These are phyloP conservation scores for Tetrahymena thermophila DNA, from an alignment of 73 alveolate genomes.

Conservation along the genomic window DNA sequence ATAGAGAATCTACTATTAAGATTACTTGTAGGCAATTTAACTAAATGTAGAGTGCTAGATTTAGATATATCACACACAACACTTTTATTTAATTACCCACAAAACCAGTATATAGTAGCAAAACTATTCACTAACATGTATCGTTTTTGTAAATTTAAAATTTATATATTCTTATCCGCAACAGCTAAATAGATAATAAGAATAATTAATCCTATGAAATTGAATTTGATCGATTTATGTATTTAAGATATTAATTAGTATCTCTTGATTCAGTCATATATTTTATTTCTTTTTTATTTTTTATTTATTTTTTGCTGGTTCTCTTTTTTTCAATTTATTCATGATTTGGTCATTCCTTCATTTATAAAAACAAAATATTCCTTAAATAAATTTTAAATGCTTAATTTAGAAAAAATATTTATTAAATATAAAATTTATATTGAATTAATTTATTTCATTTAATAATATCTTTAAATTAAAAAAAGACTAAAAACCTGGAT, in stretches of 20 bases:
- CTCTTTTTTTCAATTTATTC: neutral
- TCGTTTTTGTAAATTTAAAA: neutral
- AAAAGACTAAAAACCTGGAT: too few relatives aligned
- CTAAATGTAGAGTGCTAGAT: neutral
- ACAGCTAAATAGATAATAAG: neutral
- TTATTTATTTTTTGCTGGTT: neutral
- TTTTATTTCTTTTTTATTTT: neutral
- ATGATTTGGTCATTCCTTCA: neutral
- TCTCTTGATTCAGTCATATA: neutral
- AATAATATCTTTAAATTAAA: too few relatives aligned
- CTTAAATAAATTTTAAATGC: too few relatives aligned
- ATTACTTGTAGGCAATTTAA: neutral
- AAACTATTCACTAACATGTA: neutral
- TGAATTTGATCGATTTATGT: neutral
- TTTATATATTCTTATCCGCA: neutral
- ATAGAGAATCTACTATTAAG: neutral
- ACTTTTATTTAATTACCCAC: neutral
- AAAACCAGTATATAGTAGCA: neutral
- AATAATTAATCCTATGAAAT: neutral
- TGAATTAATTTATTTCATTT: too few relatives aligned
- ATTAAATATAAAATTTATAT: too few relatives aligned
- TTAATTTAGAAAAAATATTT: too few relatives aligned
- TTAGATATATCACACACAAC: neutral
- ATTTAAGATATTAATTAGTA: neutral
- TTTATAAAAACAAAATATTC: neutral